Evolutionary conservation across 371 early-diverging fungal genomes (phyloP), one percentile per base, ranked within the genome.

Genomic region (Mortierella sp.): DNA sequence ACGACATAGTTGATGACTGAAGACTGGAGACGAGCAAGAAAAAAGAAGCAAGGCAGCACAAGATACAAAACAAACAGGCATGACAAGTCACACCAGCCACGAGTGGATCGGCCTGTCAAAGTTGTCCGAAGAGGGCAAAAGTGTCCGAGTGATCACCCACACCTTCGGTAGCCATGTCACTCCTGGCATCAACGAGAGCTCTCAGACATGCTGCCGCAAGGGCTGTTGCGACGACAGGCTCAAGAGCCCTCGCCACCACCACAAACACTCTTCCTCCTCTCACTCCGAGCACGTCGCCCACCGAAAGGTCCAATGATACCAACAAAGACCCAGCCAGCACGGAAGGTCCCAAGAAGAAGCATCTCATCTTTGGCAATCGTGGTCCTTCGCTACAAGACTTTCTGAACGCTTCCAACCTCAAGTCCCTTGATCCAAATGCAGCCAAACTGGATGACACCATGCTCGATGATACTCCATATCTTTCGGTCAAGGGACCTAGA

Each of bases 381-480:
- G 83, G 87, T 1, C 90, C 90, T 14, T 88, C 89, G 0, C 81
- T 91, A 3, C 88, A 90, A 58, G 89, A 91, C 61, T 89, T 91
- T 54, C 52, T 86, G 16, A 76, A 73, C 12, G 67, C 78, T 54
- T 79, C 86, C 23, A 34, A 69, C 13, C 26, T 55, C 31, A 53
- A 66, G n/a, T 4, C 67, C 58, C 24, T 51, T 54, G 26, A 71
- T 34, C 59, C 74, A 21, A 58, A 23, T 23, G 12, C 79, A 3
- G 70, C 5, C 13, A 18, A 76, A 23, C 50, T 64, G 10, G 55
- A 58, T 1, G 28, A 61, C 9, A 49, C 61, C 6, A 54, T 60
- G 3, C 82, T 87, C 0, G 86, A 86, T 2, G 39, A 79, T 12
- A 46, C 90, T 24, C 90, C 90, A 6, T 91, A 89, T 62, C 80